Evolutionary conservation across 495 filamentous ascomycete species (phyloP).

Genomic region (Apiosordaria backusii): DNA sequence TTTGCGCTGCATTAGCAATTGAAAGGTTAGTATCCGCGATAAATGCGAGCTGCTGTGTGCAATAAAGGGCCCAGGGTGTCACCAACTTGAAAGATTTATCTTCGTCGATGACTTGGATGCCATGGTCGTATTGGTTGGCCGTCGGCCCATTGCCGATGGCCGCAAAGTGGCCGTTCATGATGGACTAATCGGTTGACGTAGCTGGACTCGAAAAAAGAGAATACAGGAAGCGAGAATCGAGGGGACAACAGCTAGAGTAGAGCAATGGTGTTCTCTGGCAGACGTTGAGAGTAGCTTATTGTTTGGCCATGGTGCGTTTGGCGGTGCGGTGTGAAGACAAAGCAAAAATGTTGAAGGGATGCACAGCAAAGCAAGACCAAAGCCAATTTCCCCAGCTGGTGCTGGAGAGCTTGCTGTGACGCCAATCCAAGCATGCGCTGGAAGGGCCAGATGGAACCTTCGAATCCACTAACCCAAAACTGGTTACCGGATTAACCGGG

Average conservation of each 20-base stretch:
- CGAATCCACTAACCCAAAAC: neutral
- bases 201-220: neutral
- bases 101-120: constrained; percentile 94
- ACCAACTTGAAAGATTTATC: constrained; percentile 94
- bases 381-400: no score
- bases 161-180: constrained; percentile 88
- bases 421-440: neutral
- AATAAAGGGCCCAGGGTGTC: constrained; percentile 1
- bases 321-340: neutral
- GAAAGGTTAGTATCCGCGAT: constrained; percentile 8
- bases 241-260: neutral
- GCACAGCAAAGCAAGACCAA: neutral
- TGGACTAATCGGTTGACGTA: constrained; percentile 4
- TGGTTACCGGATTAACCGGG: constrained; percentile 1
- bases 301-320: neutral
- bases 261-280: neutral
- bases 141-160: constrained; percentile 64
- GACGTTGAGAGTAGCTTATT: neutral
- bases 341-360: neutral
- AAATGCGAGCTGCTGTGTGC: neutral
- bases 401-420: neutral
- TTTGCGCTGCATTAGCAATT: constrained; percentile 54
- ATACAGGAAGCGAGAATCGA: neutral
- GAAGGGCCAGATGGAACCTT: neutral
- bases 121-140: constrained; percentile 76